Percentiles rank a stretch among this genome's conserved stretches.
Evolutionary conservation across 2,329 filamentous ascomycete species (phyloP).

Genomic region (Ambrosiella beaveri): DNA sequence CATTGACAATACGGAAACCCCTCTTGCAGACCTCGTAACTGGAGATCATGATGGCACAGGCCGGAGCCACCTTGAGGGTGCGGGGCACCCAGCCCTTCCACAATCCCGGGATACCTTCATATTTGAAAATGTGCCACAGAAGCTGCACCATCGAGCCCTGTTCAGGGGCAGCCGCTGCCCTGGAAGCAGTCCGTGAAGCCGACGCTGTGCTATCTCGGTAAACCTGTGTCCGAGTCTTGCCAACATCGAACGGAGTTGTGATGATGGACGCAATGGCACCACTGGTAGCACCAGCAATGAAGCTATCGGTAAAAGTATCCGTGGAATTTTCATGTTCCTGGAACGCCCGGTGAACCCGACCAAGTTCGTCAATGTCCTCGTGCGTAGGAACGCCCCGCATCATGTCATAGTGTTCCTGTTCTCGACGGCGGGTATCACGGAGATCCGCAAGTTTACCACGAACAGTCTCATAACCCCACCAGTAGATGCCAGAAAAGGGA

Average conservation of each 20-base stretch:
- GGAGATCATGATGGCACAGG: constrained; percentile 98
- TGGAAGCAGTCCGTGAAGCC: constrained; percentile 14
- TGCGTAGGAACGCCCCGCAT: neutral
- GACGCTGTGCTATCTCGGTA: constrained; percentile 36
- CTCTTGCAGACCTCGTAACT: constrained; percentile 94
- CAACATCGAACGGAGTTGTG: constrained; percentile 92
- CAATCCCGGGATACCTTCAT: constrained; percentile 63
- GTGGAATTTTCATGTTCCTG: constrained; percentile 53
- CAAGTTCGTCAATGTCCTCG: constrained; percentile 8
- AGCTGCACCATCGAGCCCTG: constrained; percentile 63
- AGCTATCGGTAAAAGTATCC: constrained; percentile 74
- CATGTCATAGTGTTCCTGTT: neutral
- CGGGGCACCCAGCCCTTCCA: constrained; percentile 87
- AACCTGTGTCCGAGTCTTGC: constrained; percentile 87
- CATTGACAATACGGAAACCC: constrained; percentile 61
- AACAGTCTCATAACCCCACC: constrained; percentile 90
- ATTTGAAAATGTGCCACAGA: constrained; percentile 77
- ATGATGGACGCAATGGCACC: constrained; percentile 73
- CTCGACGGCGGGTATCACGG: constrained; percentile 3
- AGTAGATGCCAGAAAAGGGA: constrained; percentile 92
- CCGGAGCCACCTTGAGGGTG: constrained; percentile 84
- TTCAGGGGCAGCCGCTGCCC: constrained; percentile 43
- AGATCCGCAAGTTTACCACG: constrained; percentile 53
- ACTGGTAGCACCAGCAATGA: constrained; percentile 66
- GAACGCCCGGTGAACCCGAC: constrained; percentile 28